phyloP scores from a whole-genome alignment of 2,329 filamentous ascomycete genomes.

The Shiraia bambusicola region DNA sequence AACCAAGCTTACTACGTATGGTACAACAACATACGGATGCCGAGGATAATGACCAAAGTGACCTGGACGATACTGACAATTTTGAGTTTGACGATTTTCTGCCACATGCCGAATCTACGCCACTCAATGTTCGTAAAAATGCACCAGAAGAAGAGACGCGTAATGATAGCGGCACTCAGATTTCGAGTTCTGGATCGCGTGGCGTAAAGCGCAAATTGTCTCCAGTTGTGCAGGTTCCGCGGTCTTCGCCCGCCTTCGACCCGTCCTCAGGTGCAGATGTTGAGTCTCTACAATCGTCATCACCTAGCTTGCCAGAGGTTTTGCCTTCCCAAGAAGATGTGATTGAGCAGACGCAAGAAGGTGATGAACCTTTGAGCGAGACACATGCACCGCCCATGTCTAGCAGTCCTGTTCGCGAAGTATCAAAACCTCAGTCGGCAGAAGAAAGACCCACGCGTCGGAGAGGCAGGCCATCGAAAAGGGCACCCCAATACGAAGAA shows the following conservation, averaged over 20 bases:
- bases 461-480: constrained; percentile 17
- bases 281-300: constrained; percentile 36
- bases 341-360: constrained; percentile 22
- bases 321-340: constrained; percentile 27
- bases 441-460: constrained; percentile 18
- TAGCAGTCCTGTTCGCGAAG: constrained; percentile 39
- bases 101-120: constrained; percentile 69
- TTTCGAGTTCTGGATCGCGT: constrained; percentile 37
- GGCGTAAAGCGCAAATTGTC: constrained; percentile 44
- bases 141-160: constrained; percentile 19
- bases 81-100: constrained; percentile 51
- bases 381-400: constrained; percentile 50
- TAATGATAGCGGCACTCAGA: constrained; percentile 31
- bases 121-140: constrained; percentile 53
- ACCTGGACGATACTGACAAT: constrained; percentile 47
- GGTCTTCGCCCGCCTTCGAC: constrained; percentile 42
- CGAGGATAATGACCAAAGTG: constrained; percentile 49
- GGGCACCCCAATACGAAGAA: constrained; percentile 22
- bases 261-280: constrained; percentile 30
- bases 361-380: constrained; percentile 40
- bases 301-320: constrained; percentile 38
- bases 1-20: constrained; percentile 53
- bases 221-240: constrained; percentile 42
- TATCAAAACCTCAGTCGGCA: constrained; percentile 19
- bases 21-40: constrained; percentile 48